Conservation (phyloP, 495 filamentous ascomycete genomes). For the Cercophora sp. region DNA sequence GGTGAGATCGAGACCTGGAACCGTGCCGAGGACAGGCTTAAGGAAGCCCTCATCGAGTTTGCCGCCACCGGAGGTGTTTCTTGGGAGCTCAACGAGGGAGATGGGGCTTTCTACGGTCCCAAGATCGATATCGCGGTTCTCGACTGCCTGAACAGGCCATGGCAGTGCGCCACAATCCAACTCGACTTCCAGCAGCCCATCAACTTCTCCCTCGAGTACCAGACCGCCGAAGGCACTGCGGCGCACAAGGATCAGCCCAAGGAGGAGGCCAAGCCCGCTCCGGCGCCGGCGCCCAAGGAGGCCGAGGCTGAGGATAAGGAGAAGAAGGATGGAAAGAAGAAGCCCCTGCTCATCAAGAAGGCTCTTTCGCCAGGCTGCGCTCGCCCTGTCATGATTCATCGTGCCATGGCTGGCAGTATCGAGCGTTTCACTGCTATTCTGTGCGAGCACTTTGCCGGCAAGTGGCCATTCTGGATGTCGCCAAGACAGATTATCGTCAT, state of each 20-base stretch:
- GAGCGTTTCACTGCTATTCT: constrained; percentile 94
- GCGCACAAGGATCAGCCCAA: constrained; percentile 26
- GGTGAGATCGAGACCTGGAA: constrained; percentile 87
- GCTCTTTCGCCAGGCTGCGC: constrained; percentile 66
- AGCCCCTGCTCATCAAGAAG: constrained; percentile 39
- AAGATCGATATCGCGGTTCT: constrained; percentile 73
- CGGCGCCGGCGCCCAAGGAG: constrained; percentile 21
- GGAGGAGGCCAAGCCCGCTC: constrained; percentile 26
- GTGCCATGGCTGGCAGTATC: constrained; percentile 88
- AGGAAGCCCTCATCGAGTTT: constrained; percentile 74
- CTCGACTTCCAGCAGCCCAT: constrained; percentile 91
- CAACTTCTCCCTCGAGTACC: constrained; percentile 42
- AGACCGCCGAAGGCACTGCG: constrained; percentile 53
- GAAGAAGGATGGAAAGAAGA: constrained; percentile 34
- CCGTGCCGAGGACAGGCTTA: constrained; percentile 73
- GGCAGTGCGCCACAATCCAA: constrained; percentile 95
- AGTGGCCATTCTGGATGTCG: constrained; percentile 98
- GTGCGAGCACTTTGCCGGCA: constrained; percentile 91
- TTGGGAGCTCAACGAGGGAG: constrained; percentile 88
- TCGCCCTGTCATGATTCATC: constrained; percentile 94
- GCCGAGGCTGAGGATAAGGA: constrained; percentile 29
- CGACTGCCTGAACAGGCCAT: constrained; percentile 36
- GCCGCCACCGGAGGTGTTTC: constrained; percentile 55
- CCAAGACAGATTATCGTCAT: constrained; percentile 90
- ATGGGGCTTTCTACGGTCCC: constrained; percentile 96